A percentile compares a stretch with the other conserved stretches of the same genome.
phyloP scores from a whole-genome alignment of 139 green algal genomes.

The Edaphochlamys debaryana region DNA sequence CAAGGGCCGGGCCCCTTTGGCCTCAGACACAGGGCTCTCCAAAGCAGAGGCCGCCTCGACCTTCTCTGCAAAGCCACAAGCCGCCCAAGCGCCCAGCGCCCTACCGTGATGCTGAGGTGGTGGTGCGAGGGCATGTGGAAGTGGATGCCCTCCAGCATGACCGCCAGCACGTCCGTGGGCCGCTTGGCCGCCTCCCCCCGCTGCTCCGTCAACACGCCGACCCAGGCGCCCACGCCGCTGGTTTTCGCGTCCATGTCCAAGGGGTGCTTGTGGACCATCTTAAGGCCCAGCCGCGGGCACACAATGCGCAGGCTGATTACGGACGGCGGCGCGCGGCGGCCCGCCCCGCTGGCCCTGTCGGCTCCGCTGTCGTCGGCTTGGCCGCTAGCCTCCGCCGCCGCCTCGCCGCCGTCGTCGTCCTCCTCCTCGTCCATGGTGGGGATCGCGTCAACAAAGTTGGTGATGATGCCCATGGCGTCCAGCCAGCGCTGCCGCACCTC shows the following conservation, averaged over 20 bases:
- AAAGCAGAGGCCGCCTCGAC: too few relatives aligned
- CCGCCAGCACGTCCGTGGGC: neutral
- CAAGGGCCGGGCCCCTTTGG: too few relatives aligned
- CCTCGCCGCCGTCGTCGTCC: neutral
- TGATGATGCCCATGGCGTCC: constrained; percentile 40
- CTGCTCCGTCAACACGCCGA: neutral
- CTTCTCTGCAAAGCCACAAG: too few relatives aligned
- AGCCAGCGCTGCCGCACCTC: constrained; percentile 13
- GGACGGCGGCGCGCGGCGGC: neutral
- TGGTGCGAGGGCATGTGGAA: constrained; percentile 21
- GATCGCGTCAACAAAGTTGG: constrained; percentile 53
- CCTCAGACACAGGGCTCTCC: too few relatives aligned
- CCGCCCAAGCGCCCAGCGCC: too few relatives aligned
- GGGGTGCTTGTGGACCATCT: constrained; percentile 26
- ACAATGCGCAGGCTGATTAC: constrained; percentile 20
- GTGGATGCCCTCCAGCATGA: constrained; percentile 30
- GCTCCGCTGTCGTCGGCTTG: too few relatives aligned
- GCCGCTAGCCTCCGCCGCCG: neutral
- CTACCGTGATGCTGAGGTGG: too few relatives aligned
- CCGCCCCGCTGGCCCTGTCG: neutral
- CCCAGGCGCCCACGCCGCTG: neutral
- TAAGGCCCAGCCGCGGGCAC: constrained; percentile 38
- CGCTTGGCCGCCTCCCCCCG: neutral
- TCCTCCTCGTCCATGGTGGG: constrained; percentile 43
- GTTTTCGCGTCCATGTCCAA: neutral